phyloP scores from a whole-genome alignment of 805 yeast species.

The Isabelozyma heimii region DNA sequence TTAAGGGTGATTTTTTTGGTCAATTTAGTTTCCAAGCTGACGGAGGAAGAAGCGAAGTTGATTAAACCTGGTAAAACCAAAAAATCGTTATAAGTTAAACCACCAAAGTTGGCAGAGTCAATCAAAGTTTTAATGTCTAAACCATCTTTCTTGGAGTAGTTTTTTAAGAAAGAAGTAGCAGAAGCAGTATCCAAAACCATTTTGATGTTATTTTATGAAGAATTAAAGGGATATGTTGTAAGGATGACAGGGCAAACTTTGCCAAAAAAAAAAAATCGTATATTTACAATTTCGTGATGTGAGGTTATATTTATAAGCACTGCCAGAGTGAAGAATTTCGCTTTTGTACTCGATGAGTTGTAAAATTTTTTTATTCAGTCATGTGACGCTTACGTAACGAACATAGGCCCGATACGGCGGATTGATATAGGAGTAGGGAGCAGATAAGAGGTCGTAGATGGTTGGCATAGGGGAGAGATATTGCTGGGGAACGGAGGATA shows the following conservation, averaged over 20 bases:
- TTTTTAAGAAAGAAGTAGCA: constrained; percentile 66
- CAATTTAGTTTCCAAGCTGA: constrained; percentile 77
- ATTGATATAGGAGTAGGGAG: no score
- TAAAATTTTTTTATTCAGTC: background rate
- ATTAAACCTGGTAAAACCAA: constrained; percentile 94
- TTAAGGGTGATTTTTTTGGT: constrained; percentile 90
- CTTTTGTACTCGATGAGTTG: background rate
- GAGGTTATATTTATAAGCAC: background rate
- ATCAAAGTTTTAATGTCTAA: constrained; percentile 77
- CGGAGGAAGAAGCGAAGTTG: constrained; percentile 77
- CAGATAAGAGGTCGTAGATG: no score
- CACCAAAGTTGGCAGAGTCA: constrained; percentile 90
- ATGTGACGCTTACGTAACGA: background rate
- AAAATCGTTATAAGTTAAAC: constrained; percentile 96
- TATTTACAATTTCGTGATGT: background rate
- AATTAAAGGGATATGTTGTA: constrained; percentile 1
- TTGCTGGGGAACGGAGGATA: no score
- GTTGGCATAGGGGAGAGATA: no score
- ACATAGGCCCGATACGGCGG: no score
- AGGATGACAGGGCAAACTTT: constrained; percentile 31
- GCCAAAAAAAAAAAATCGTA: constrained; percentile 38
- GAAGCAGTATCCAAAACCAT: constrained; percentile 44
- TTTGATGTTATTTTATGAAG: constrained; percentile 3
- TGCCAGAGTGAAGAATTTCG: background rate
- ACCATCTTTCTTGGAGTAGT: constrained; percentile 78